These are phyloP conservation scores for Dentipellis sp. DNA, from an alignment of 768 basidiomycete genomes.

Conservation along the genomic window DNA sequence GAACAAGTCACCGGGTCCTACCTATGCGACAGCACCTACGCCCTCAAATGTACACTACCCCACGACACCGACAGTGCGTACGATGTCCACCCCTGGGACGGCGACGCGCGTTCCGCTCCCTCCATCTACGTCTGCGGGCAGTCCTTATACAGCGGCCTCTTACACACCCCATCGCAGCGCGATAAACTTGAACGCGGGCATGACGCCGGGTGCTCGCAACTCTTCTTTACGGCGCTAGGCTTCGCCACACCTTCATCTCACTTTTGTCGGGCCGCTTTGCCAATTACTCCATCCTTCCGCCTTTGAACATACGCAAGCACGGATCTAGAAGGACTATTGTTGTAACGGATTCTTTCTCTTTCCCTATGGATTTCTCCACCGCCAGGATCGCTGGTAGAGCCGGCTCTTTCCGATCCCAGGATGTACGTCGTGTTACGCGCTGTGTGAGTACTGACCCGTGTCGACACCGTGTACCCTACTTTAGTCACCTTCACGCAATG, in stretches of 20 bases:
- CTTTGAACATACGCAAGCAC: background rate
- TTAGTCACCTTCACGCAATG: no score
- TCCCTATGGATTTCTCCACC: background rate
- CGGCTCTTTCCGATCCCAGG: no score
- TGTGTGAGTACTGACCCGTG: no score
- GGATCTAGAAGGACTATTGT: background rate
- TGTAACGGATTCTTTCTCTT: background rate
- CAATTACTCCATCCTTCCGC: background rate
- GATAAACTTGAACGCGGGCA: conserved; percentile 6
- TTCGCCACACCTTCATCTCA: background rate
- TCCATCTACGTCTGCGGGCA: background rate
- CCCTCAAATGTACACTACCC: conserved; percentile 5
- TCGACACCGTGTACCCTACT: no score
- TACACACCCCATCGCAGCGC: background rate
- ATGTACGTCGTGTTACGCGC: no score
- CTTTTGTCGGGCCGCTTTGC: no score
- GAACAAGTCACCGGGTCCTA: background rate
- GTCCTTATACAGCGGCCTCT: background rate
- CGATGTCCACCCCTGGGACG: background rate
- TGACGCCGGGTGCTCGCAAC: conserved; percentile 10
- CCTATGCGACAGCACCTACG: conserved; percentile 11
- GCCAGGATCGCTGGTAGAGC: background rate
- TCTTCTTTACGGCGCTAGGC: conserved; percentile 3
- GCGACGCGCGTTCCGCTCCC: background rate
- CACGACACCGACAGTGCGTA: conserved; percentile 3